Base-by-base conservation (phyloP, 1,139 yeast species). In the Suhomyces coccinellae region DNA sequence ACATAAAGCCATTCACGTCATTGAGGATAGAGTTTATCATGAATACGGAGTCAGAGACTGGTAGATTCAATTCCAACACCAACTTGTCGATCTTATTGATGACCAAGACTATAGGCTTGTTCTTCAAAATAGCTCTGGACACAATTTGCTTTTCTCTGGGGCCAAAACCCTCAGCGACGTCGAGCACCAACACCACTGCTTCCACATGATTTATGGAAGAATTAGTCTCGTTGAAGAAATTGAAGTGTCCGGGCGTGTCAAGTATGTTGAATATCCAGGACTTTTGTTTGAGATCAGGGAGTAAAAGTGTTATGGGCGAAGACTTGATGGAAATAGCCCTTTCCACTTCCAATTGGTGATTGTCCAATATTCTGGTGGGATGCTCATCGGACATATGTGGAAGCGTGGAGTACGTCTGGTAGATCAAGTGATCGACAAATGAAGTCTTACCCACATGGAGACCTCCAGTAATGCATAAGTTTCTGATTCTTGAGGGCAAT, bases 191-290 rank as follows among this genome's bases (percentile, higher is more conserved):
- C 0, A 85, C 68, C 0, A 79, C 80, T 2, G 85, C 82, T 52
- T 93, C 98, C 0, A 78, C 78, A 1, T 82, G 71, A 27, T 80
- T 63, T 16, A 84, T 62, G 0, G 86, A 78, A 0, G 81, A 75
- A 0, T 80, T 73, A 3, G 81, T 69, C 55, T 93, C 98, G 58
- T 88, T 97, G 28, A 75, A 65, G 59, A 93, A 93, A 56, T 89
- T 85, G 1, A 80, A 77, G 64, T 93, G 98, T 0, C 99, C 99
- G 0, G 99, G 99, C 0, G 96, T 75, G 57, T 95, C 99, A 1
- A 89, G 52, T 3, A 90, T 54, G 55, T 86, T 88, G 26, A 85
- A 57, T 1, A 80, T 77, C 32, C 68, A 67, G 0, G 96, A 83
- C 51, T 75, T 80, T 1, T 77, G 82, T 16, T 69, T 71, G 24